Conservation (phyloP, 75 land plant species). For the Sequoia sempervirens region DNA sequence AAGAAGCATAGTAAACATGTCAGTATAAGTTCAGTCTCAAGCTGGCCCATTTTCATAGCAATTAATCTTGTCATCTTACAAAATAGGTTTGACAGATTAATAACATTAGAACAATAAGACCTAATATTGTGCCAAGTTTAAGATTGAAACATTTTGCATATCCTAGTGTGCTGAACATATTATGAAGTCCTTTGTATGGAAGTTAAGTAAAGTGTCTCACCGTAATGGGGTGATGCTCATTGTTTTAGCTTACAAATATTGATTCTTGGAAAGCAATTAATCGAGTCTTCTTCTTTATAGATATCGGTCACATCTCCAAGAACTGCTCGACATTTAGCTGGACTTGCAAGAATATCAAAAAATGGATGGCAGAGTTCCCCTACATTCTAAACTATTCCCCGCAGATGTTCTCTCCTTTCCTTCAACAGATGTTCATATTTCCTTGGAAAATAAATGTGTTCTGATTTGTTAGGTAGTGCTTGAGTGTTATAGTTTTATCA, state of each 20-base stretch:
- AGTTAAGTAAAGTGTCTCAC: not conserved
- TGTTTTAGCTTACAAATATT: conserved; percentile 7
- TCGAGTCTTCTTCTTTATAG: not conserved
- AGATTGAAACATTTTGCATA: not conserved
- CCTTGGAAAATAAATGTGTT: too few relatives aligned
- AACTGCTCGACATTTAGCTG: conserved; percentile 32
- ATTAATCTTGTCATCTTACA: too few relatives aligned
- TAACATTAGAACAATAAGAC: too few relatives aligned
- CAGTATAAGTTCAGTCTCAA: not conserved
- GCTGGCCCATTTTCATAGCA: not conserved
- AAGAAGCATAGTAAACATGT: not conserved
- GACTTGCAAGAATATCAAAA: not conserved
- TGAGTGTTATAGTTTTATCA: too few relatives aligned
- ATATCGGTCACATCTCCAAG: conserved; percentile 37
- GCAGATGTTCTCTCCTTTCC: too few relatives aligned
- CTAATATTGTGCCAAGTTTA: not conserved
- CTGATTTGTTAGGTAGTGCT: too few relatives aligned
- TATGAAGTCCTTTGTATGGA: not conserved
- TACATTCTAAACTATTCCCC: too few relatives aligned
- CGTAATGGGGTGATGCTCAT: conserved; percentile 9
- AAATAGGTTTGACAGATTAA: too few relatives aligned
- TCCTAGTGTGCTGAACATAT: not conserved
- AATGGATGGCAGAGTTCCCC: conserved; percentile 15
- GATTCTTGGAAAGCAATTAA: not conserved
- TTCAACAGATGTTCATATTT: too few relatives aligned